phyloP scores from a whole-genome alignment of 768 basidiomycete species.

The Hysterangium stoloniferum region DNA sequence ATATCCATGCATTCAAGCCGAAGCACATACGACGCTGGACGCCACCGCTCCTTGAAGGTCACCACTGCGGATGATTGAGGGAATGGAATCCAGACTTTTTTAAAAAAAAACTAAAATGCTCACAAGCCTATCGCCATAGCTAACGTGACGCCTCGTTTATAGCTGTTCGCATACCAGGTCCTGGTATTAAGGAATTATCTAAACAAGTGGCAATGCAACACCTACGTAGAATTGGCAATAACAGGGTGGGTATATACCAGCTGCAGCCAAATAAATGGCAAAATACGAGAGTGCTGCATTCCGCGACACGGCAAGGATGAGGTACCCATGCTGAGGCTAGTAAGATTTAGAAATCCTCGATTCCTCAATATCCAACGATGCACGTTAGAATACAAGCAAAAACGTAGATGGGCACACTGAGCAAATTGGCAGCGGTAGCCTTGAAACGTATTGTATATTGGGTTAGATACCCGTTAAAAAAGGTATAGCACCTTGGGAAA shows the following conservation, averaged over 20 bases:
- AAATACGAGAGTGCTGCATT: constrained; percentile 64
- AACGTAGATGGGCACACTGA: constrained; percentile 71
- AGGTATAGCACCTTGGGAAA: neutral
- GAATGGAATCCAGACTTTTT: constrained; percentile 17
- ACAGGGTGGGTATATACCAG: constrained; percentile 45
- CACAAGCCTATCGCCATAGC: constrained; percentile 60
- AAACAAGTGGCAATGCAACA: constrained; percentile 7
- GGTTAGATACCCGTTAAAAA: neutral
- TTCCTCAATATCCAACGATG: constrained; percentile 47
- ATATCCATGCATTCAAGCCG: neutral
- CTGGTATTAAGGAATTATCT: constrained; percentile 24
- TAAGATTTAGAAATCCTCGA: constrained; percentile 45
- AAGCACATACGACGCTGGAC: constrained; percentile 51
- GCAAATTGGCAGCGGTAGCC: constrained; percentile 60
- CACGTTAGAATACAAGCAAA: constrained; percentile 66
- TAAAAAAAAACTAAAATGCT: neutral
- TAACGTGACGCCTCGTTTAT: constrained; percentile 63
- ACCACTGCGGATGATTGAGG: constrained; percentile 28
- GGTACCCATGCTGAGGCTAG: constrained; percentile 33
- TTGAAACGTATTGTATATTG: constrained; percentile 36
- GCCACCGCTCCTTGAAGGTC: constrained; percentile 65
- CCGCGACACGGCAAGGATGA: constrained; percentile 54
- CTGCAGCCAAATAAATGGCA: constrained; percentile 61
- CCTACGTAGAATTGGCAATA: constrained; percentile 40
- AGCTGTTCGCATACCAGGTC: constrained; percentile 65